Conservation (phyloP, 805 yeast genomes). For the Millerozyma miso region DNA sequence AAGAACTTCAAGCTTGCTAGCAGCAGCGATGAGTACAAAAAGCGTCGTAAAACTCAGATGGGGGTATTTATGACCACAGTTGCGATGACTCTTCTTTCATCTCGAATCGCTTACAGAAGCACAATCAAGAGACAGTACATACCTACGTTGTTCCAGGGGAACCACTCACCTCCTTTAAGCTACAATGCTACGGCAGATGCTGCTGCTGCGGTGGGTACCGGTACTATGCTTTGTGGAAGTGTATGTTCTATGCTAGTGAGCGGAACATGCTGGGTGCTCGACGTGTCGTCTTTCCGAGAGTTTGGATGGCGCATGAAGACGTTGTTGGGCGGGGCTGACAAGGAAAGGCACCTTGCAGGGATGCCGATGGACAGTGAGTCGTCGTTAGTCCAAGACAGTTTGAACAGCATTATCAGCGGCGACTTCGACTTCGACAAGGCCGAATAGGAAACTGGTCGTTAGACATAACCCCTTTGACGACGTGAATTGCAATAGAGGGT, state of each 20-base stretch:
- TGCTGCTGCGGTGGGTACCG: conserved; percentile 76
- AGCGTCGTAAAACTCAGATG: conserved; percentile 69
- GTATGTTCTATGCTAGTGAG: conserved; percentile 68
- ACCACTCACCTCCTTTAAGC: conserved; percentile 76
- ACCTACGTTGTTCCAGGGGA: conserved; percentile 77
- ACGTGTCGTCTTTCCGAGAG: conserved; percentile 64
- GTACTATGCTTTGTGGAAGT: conserved; percentile 69
- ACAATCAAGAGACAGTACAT: conserved; percentile 67
- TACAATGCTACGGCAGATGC: conserved; percentile 81
- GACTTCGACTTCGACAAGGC: conserved; percentile 27
- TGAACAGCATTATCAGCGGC: conserved; percentile 48
- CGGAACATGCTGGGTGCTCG: conserved; percentile 78
- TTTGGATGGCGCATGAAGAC: conserved; percentile 66
- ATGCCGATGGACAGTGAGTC: conserved; percentile 56
- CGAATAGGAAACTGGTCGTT: no score
- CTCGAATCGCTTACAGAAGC: conserved; percentile 72
- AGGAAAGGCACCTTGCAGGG: conserved; percentile 41
- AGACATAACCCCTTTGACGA: no score
- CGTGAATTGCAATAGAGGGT: no score
- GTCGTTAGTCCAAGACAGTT: conserved; percentile 49
- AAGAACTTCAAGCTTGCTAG: conserved; percentile 26
- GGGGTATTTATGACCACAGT: conserved; percentile 69
- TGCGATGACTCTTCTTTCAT: conserved; percentile 62
- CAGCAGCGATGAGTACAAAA: conserved; percentile 48
- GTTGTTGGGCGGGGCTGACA: conserved; percentile 64